Base-by-base conservation (phyloP, 2,329 filamentous ascomycete genomes). In the Beauveria sp. region DNA sequence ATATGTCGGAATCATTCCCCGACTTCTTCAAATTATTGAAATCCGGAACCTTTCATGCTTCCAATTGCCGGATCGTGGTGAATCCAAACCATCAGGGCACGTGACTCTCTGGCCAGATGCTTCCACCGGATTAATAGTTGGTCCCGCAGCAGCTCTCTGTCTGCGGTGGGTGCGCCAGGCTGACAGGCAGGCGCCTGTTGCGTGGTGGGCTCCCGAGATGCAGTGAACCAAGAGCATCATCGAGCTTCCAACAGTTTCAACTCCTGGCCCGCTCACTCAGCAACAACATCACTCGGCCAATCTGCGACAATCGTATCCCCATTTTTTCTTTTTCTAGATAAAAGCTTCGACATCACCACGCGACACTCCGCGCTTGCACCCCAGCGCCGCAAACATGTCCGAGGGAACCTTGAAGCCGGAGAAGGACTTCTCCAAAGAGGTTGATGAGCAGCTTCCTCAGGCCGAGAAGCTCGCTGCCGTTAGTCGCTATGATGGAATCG, bases 351-450 rank as follows among this genome's bases (percentile, higher is more conserved):
- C 6, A 40, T 22, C 16, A 43, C 18, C 28, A 30, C 50, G 20
- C 58, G 43, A 42, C 30, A 49, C 16, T 38, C 22, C 22, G 51
- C 57, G 45, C 51, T 28, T 52, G 57, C 62, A 63, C 62, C 24
- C 9, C 38, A 63, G 57, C 53, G 57, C 62, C 58, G 51, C 63
- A 68, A 73, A 60, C 73, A 96, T 96, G 92, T 89, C 92, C 71
- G 90, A 92, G 78, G 86, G 86, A 77, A 78, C 83, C 71, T 78
- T 95, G 76, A 96, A 96, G 85, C 91, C 93, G 72, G 95, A 99
- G 82, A 97, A 96, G 88, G 95, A 99, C 86, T 97, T 90, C 85
- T 89, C 90, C 73, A 96, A 96, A 80, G 93, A 98, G 78, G 91
- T 91, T 71, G 93, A 98, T 81, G 86, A 89, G 78, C 86, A 91